phyloP scores from a whole-genome alignment of 768 basidiomycete genomes.

The Agaricus subrufescens region DNA sequence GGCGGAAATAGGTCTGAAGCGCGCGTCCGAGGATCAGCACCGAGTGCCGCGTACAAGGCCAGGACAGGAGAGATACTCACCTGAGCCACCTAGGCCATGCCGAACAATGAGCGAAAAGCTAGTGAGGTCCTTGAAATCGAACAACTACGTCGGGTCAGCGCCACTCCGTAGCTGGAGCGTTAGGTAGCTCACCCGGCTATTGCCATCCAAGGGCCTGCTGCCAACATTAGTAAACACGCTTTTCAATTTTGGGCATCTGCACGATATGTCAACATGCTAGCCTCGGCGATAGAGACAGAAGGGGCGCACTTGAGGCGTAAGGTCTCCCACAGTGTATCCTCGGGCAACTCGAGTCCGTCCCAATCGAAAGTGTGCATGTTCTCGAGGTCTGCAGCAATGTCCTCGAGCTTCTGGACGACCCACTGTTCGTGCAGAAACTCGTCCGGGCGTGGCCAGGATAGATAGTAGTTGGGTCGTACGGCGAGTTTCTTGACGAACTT shows the following conservation, averaged over 20 bases:
- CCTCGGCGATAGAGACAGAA: too few relatives aligned
- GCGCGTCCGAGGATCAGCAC: background rate
- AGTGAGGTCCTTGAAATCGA: slow-evolving; percentile 36
- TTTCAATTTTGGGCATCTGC: slow-evolving; percentile 38
- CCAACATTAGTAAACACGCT: slow-evolving; percentile 44
- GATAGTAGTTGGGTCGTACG: slow-evolving; percentile 47
- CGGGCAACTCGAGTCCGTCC: slow-evolving; percentile 46
- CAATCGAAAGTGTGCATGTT: slow-evolving; percentile 43
- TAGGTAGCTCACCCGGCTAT: slow-evolving; percentile 17
- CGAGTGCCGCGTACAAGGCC: background rate
- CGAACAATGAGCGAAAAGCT: slow-evolving; percentile 44
- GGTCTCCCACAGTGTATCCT: slow-evolving; percentile 35
- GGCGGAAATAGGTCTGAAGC: slow-evolving; percentile 32
- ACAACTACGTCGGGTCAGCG: slow-evolving; percentile 20
- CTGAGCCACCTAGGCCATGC: slow-evolving; percentile 36
- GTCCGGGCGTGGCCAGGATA: slow-evolving; percentile 44
- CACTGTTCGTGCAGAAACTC: slow-evolving; percentile 33
- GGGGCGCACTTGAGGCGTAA: slow-evolving; percentile 31
- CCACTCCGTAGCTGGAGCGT: slow-evolving; percentile 9
- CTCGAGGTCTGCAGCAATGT: slow-evolving; percentile 27
- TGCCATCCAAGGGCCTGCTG: slow-evolving; percentile 24
- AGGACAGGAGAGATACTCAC: slow-evolving; percentile 15
- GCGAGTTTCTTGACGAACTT: slow-evolving; percentile 36
- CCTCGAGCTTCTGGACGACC: slow-evolving; percentile 32
- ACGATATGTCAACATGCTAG: slow-evolving; percentile 1